phyloP scores from a whole-genome alignment of 805 yeast species.

The Ogataea saltuana region DNA sequence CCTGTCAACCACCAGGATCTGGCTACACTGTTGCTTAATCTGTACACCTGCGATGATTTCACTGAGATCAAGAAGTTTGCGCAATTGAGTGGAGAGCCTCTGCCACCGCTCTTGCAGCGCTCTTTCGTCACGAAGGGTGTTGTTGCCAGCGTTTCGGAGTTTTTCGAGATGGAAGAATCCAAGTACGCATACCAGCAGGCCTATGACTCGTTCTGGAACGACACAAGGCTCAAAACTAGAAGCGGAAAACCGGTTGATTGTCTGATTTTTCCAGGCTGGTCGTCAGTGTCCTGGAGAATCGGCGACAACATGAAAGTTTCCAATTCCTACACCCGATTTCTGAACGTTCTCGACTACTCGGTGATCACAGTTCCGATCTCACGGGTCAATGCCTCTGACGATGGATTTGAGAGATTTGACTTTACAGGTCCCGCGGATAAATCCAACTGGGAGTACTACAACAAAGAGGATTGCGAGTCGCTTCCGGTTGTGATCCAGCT shows the following conservation, averaged over 20 bases:
- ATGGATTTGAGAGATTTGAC: conserved; percentile 35
- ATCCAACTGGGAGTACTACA: conserved; percentile 40
- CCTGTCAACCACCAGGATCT: conserved; percentile 33
- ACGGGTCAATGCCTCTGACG: conserved; percentile 39
- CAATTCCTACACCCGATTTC: conserved; percentile 54
- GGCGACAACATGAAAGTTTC: conserved; percentile 42
- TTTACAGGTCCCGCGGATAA: conserved; percentile 39
- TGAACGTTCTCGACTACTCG: conserved; percentile 55
- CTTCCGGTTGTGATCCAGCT: conserved; percentile 60
- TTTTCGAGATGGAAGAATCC: conserved; percentile 42
- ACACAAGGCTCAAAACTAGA: conserved; percentile 35
- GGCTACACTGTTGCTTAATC: conserved; percentile 26
- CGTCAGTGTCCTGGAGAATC: conserved; percentile 41
- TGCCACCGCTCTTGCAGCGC: conserved; percentile 21
- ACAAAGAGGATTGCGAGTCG: conserved; percentile 47
- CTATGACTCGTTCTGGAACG: conserved; percentile 41
- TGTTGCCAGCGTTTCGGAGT: conserved; percentile 28
- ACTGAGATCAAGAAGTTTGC: conserved; percentile 29
- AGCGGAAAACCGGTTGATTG: conserved; percentile 47
- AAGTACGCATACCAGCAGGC: conserved; percentile 39
- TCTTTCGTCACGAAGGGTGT: conserved; percentile 23
- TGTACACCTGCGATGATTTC: conserved; percentile 30
- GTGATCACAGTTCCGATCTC: conserved; percentile 47
- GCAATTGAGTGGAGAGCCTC: conserved; percentile 34
- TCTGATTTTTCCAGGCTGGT: conserved; percentile 49